phyloP scores from a whole-genome alignment of 2,329 filamentous ascomycete species.

The Chaetomium sp. region DNA sequence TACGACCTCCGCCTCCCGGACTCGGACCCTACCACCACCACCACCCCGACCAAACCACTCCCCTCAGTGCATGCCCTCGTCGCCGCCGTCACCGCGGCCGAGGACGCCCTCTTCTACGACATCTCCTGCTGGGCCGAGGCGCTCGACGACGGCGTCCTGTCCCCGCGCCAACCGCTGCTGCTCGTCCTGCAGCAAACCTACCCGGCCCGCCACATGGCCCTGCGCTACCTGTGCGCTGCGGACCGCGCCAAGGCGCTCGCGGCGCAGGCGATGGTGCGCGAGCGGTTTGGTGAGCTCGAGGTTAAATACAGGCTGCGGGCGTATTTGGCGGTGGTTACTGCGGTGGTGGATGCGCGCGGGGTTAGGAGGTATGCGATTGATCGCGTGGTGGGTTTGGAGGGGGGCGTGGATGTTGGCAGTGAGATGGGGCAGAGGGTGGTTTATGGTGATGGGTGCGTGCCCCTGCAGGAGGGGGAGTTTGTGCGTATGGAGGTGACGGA shows the following conservation, averaged over 20 bases:
- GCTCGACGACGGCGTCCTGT: background rate
- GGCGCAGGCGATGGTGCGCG: background rate
- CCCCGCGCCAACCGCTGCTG: conserved; percentile 4
- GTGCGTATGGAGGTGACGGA: background rate
- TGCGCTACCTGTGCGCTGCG: background rate
- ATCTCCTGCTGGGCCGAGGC: conserved; percentile 6
- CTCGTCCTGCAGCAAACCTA: conserved; percentile 9
- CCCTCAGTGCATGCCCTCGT: background rate
- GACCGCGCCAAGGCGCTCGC: conserved; percentile 13
- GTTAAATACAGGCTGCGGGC: background rate
- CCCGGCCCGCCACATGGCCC: background rate
- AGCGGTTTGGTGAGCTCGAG: background rate
- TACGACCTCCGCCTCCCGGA: conserved; percentile 11
- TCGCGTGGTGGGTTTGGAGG: background rate
- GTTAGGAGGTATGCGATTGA: background rate
- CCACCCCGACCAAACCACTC: background rate
- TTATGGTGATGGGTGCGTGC: background rate
- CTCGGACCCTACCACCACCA: background rate
- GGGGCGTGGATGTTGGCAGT: background rate
- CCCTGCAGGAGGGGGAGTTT: conserved; percentile 12
- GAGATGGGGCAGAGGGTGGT: background rate
- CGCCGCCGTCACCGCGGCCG: background rate
- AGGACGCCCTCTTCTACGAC: background rate
- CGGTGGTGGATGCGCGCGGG: no score
- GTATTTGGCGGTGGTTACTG: conserved; percentile 1